Evolutionary conservation across 2,329 filamentous ascomycete species (phyloP).

Genomic region (Exophiala spinifera): DNA sequence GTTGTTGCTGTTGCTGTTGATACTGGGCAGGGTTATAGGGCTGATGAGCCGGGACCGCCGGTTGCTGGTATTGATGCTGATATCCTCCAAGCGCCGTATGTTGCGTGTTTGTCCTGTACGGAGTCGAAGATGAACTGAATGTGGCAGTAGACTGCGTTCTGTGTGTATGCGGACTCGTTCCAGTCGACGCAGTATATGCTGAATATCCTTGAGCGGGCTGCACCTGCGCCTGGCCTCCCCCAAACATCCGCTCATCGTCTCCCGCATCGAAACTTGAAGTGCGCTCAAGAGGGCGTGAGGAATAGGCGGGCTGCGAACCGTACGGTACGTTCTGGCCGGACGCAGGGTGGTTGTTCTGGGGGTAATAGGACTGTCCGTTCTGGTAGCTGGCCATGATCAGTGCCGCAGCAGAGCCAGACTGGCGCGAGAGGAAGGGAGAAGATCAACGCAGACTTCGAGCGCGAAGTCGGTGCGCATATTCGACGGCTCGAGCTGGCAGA

Average conservation of each 20-base stretch:
- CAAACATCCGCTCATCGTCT: slow-evolving; percentile 62
- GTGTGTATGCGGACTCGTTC: slow-evolving; percentile 33
- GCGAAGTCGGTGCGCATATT: slow-evolving; percentile 21
- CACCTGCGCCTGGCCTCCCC: slow-evolving; percentile 30
- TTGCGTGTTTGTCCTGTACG: slow-evolving; percentile 43
- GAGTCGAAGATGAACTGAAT: slow-evolving; percentile 37
- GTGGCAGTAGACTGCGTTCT: slow-evolving; percentile 31
- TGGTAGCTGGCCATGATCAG: slow-evolving; percentile 55
- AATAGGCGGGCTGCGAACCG: slow-evolving; percentile 28
- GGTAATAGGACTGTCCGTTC: slow-evolving; percentile 50
- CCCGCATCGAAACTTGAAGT: slow-evolving; percentile 72
- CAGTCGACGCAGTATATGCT: slow-evolving; percentile 6
- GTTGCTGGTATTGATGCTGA: slow-evolving; percentile 51
- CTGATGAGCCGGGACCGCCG: slow-evolving; percentile 38
- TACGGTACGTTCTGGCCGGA: slow-evolving; percentile 40
- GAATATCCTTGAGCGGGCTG: slow-evolving; percentile 15
- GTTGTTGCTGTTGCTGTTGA: slow-evolving; percentile 35
- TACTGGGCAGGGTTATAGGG: slow-evolving; percentile 63
- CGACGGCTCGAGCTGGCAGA: slow-evolving; percentile 7
- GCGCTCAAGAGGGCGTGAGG: slow-evolving; percentile 47
- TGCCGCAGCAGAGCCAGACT: slow-evolving; percentile 6
- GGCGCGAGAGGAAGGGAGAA: slow-evolving; percentile 11
- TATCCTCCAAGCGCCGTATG: slow-evolving; percentile 44
- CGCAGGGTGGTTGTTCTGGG: slow-evolving; percentile 34
- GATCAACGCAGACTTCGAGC: slow-evolving; percentile 19